A percentile compares a stretch with the other conserved stretches of the same genome.
phyloP scores from a whole-genome alignment of 2,329 filamentous ascomycete species.

The Colletotrichum orchidophilum region DNA sequence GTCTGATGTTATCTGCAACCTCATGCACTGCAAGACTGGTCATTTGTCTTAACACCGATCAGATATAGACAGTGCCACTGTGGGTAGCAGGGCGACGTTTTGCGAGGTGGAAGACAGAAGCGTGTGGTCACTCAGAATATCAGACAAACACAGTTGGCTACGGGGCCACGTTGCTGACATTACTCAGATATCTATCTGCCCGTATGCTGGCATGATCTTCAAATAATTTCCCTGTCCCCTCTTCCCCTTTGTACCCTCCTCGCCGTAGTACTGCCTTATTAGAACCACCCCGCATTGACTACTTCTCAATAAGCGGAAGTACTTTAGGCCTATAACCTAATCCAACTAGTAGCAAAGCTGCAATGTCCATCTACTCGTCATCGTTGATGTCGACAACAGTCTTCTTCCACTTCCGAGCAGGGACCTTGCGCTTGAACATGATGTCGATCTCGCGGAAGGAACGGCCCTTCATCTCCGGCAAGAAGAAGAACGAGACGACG shows the following conservation, averaged over 20 bases:
- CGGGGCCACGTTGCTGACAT: not conserved
- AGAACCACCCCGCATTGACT: not conserved
- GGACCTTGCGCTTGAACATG: constrained; percentile 62
- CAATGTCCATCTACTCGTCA: constrained; percentile 61
- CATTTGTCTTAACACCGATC: too few species aligned
- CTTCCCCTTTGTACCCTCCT: not conserved
- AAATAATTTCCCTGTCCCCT: not conserved
- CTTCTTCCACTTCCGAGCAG: constrained; percentile 64
- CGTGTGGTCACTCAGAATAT: too few species aligned
- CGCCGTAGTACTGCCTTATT: not conserved
- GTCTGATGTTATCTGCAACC: too few species aligned
- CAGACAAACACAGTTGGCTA: not conserved
- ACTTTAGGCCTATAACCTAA: not conserved
- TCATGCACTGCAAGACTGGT: too few species aligned
- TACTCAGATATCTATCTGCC: not conserved
- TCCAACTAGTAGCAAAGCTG: not conserved
- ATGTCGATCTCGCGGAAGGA: constrained; percentile 72
- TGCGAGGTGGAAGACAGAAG: too few species aligned
- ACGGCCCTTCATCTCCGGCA: constrained; percentile 66
- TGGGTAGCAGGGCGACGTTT: too few species aligned
- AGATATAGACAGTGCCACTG: too few species aligned
- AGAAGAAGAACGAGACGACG: constrained; percentile 54
- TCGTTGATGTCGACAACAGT: constrained; percentile 66
- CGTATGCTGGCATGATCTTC: not conserved
- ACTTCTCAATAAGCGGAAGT: not conserved